Evolutionary conservation across 2,329 filamentous ascomycete species (phyloP).

Genomic region (Penicillium sclerotiorum): DNA sequence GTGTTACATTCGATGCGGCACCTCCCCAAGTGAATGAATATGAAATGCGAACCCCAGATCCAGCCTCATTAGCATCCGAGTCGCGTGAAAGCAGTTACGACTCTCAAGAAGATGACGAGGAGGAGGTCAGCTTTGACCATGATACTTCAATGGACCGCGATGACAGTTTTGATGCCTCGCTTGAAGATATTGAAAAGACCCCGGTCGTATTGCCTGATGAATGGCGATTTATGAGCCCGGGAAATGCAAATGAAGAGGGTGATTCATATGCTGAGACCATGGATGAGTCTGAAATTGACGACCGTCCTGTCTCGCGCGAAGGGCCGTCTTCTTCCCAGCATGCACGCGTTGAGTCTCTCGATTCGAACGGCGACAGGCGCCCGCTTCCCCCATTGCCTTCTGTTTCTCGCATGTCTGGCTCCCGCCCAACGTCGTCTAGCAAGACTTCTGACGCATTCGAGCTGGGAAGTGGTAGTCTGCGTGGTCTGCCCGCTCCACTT

Average conservation of each 20-base stretch:
- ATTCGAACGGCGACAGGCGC: slow-evolving; percentile 78
- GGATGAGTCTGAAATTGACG: slow-evolving; percentile 66
- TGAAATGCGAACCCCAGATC: slow-evolving; percentile 93
- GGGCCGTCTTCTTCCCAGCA: slow-evolving; percentile 40
- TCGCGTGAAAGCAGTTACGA: slow-evolving; percentile 94
- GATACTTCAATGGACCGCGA: slow-evolving; percentile 67
- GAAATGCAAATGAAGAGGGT: slow-evolving; percentile 62
- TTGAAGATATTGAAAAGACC: slow-evolving; percentile 96
- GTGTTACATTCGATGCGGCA: slow-evolving; percentile 92
- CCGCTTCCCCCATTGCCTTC: slow-evolving; percentile 84
- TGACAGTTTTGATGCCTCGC: slow-evolving; percentile 92
- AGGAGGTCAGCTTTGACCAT: slow-evolving; percentile 63
- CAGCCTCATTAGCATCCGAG: slow-evolving; percentile 86
- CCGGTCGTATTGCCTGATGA: slow-evolving; percentile 97
- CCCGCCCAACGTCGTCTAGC: slow-evolving; percentile 60
- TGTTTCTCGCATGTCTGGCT: slow-evolving; percentile 35
- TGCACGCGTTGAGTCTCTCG: slow-evolving; percentile 69
- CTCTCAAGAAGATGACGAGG: slow-evolving; percentile 68
- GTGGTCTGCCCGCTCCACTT: slow-evolving; percentile 73
- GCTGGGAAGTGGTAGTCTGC: slow-evolving; percentile 66
- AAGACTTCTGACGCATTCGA: slow-evolving; percentile 73
- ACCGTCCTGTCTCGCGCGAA: slow-evolving; percentile 51
- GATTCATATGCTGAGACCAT: slow-evolving; percentile 68
- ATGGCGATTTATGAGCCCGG: slow-evolving; percentile 79
- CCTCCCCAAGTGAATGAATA: slow-evolving; percentile 97